These are phyloP conservation scores for Usnea hakonensis DNA, from an alignment of 495 filamentous ascomycete genomes.

Conservation along the genomic window DNA sequence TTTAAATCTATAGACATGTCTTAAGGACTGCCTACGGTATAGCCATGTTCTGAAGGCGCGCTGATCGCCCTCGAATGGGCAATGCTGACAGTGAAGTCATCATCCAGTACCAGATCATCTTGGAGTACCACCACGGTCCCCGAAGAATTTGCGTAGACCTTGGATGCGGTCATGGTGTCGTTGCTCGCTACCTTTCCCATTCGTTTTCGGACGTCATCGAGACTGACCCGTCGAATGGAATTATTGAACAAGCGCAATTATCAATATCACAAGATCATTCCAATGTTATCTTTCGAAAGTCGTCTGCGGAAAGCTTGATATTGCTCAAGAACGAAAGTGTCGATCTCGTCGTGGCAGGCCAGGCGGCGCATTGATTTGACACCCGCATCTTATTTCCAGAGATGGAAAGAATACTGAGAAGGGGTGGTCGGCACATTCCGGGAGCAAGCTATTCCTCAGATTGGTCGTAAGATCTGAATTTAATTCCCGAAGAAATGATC, in stretches of 20 bases:
- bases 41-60: no score
- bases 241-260: neutral
- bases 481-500: no score
- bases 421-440: no score
- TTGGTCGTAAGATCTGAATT: no score
- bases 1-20: no score
- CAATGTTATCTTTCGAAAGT: slow-evolving; percentile 40
- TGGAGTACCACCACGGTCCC: slow-evolving; percentile 45
- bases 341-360: slow-evolving; percentile 52
- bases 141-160: slow-evolving; percentile 46
- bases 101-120: slow-evolving; percentile 13
- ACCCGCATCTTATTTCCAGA: slow-evolving; percentile 45
- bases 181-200: slow-evolving; percentile 44
- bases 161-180: slow-evolving; percentile 54
- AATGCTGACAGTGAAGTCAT: no score
- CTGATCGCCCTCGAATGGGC: no score
- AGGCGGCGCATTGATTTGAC: slow-evolving; percentile 63
- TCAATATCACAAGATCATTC: slow-evolving; percentile 21
- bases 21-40: no score
- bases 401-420: slow-evolving; percentile 43
- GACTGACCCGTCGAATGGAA: neutral
- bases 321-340: slow-evolving; percentile 40
- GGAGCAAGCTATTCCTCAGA: no score
- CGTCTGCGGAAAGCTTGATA: slow-evolving; percentile 43
- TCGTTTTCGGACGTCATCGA: slow-evolving; percentile 37